phyloP scores from a whole-genome alignment of 2,329 filamentous ascomycete genomes.

The Biscogniauxia marginata region DNA sequence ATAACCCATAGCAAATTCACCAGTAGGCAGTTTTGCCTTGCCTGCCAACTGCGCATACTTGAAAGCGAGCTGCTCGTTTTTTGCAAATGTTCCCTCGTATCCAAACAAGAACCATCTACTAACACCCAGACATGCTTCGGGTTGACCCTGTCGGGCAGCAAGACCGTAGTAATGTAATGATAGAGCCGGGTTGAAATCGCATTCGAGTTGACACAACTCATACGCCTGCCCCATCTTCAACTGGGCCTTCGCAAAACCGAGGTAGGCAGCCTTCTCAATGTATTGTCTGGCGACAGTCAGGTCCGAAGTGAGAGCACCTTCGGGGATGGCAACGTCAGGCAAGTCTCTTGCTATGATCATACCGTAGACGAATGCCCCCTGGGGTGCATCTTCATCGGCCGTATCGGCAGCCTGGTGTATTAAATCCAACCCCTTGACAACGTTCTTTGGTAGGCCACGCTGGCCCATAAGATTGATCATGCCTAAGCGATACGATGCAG shows the following conservation, averaged over 20 bases:
- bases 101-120: slow-evolving; percentile 99
- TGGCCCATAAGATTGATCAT: slow-evolving; percentile 98
- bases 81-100: slow-evolving; percentile 86
- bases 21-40: slow-evolving; percentile 75
- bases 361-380: slow-evolving; percentile 92
- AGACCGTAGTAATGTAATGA: slow-evolving; percentile 96
- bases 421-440: slow-evolving; percentile 71
- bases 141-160: slow-evolving; percentile 85
- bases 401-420: slow-evolving; percentile 81
- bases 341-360: slow-evolving; percentile 91
- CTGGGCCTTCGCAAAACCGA: slow-evolving; percentile 94
- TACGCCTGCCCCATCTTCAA: slow-evolving; percentile 96
- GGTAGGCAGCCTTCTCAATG: slow-evolving; percentile 93
- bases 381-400: slow-evolving; percentile 93
- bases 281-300: slow-evolving; percentile 75
- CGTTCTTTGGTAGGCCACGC: slow-evolving; percentile 85
- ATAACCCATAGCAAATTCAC: slow-evolving; percentile 95
- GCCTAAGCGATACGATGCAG: slow-evolving; percentile 80
- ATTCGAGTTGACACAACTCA: slow-evolving; percentile 89
- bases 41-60: slow-evolving; percentile 88
- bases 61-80: slow-evolving; percentile 93
- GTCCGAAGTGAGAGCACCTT: slow-evolving; percentile 66
- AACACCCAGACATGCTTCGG: slow-evolving; percentile 92
- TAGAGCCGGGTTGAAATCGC: slow-evolving; percentile 89
- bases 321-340: slow-evolving; percentile 83